Evolutionary conservation across 164 flowering plant genomes (phyloP).

Genomic region (Chimonanthus praecox): DNA sequence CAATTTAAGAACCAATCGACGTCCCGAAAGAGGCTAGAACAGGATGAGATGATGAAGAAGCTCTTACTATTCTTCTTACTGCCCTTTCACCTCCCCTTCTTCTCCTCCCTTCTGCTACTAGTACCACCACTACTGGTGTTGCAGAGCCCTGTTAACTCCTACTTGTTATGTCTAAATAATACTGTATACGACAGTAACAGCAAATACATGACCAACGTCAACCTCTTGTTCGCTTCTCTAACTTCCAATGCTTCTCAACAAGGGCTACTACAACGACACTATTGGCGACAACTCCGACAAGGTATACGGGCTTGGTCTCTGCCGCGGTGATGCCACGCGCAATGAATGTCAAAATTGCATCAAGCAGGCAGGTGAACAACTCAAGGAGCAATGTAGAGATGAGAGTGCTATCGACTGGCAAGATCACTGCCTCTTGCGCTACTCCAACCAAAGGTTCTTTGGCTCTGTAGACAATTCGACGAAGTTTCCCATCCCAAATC

Average conservation of each 20-base stretch:
- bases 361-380: conserved; percentile 5
- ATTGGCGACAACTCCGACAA: conserved; percentile 13
- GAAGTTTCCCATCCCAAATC: background rate
- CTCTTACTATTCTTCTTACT: no score
- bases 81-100: no score
- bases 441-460: conserved; percentile 20
- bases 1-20: no score
- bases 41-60: no score
- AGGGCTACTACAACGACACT: conserved; percentile 13
- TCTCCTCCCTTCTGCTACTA: background rate
- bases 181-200: background rate
- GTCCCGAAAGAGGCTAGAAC: no score
- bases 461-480: background rate
- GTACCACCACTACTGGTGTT: background rate
- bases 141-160: background rate
- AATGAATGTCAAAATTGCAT: conserved; percentile 16
- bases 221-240: conserved; percentile 8
- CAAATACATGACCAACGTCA: conserved; percentile 16
- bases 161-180: background rate
- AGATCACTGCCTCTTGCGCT: conserved; percentile 29
- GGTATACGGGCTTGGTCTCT: conserved; percentile 28
- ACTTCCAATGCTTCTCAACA: conserved; percentile 14
- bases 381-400: conserved; percentile 16
- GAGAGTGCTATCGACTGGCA: conserved; percentile 26
- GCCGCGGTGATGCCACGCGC: conserved; percentile 15